phyloP scores from a whole-genome alignment of 2,329 filamentous ascomycete species.

The Diaporthe citriasiana region DNA sequence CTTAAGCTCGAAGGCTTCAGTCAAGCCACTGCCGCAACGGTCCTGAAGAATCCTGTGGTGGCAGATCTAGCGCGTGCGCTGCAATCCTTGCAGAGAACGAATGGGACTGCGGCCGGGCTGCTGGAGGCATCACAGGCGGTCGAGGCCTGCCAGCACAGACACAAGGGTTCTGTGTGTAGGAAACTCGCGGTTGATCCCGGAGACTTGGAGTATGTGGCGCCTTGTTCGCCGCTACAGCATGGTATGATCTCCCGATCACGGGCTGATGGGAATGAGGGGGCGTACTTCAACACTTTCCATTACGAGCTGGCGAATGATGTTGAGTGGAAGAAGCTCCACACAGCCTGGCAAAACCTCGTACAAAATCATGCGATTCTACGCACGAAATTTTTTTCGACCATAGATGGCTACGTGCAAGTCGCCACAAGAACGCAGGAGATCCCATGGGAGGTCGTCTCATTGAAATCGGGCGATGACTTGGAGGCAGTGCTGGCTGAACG shows the following conservation, averaged over 20 bases:
- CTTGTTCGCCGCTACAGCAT: conserved; percentile 88
- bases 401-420: conserved; percentile 83
- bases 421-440: conserved; percentile 63
- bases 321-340: conserved; percentile 62
- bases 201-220: conserved; percentile 80
- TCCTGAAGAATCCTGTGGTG: conserved; percentile 75
- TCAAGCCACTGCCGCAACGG: conserved; percentile 72
- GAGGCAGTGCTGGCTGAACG: conserved; percentile 52
- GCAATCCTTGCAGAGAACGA: conserved; percentile 36
- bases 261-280: conserved; percentile 62
- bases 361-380: conserved; percentile 74
- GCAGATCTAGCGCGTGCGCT: conserved; percentile 61
- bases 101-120: conserved; percentile 45
- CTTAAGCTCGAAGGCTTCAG: conserved; percentile 75
- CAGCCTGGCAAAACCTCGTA: conserved; percentile 71
- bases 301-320: conserved; percentile 66
- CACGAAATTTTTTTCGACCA: conserved; percentile 79
- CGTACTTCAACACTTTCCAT: conserved; percentile 85
- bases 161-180: conserved; percentile 66
- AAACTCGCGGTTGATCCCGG: conserved; percentile 63
- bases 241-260: conserved; percentile 84
- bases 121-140: conserved; percentile 72
- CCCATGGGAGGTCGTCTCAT: conserved; percentile 59
- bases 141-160: conserved; percentile 73
- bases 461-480: conserved; percentile 50